phyloP scores from a whole-genome alignment of 768 basidiomycete species.

The Boletales sp. region DNA sequence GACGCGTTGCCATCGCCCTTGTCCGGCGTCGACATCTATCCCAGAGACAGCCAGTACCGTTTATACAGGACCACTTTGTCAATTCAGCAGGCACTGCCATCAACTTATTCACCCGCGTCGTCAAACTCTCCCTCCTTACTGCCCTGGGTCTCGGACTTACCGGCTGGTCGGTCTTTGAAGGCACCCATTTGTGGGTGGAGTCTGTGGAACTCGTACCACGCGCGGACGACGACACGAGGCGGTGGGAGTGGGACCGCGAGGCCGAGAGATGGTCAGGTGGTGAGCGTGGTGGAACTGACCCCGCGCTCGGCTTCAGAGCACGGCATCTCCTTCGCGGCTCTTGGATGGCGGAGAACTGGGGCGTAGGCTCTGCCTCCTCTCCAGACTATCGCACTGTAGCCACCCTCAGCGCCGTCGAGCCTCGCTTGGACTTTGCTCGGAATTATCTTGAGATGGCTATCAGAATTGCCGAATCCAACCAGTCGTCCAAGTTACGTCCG shows the following conservation, averaged over 20 bases:
- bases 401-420: slow-evolving; percentile 46
- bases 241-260: slow-evolving; percentile 69
- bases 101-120: slow-evolving; percentile 42
- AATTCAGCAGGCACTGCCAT: slow-evolving; percentile 38
- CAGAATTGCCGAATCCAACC: slow-evolving; percentile 39
- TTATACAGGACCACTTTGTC: slow-evolving; percentile 33
- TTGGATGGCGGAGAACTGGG: slow-evolving; percentile 72
- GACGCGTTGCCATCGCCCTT: background rate
- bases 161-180: slow-evolving; percentile 49
- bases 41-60: slow-evolving; percentile 4
- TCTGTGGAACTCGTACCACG: slow-evolving; percentile 45
- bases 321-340: slow-evolving; percentile 63
- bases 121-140: slow-evolving; percentile 49
- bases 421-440: slow-evolving; percentile 52
- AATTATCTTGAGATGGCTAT: slow-evolving; percentile 51
- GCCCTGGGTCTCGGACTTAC: slow-evolving; percentile 41
- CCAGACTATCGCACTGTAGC: slow-evolving; percentile 33
- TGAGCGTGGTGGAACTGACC: slow-evolving; percentile 64
- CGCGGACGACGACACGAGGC: slow-evolving; percentile 46
- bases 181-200: slow-evolving; percentile 63
- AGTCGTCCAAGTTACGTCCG: slow-evolving; percentile 40
- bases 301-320: slow-evolving; percentile 57
- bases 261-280: slow-evolving; percentile 61
- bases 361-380: slow-evolving; percentile 41
- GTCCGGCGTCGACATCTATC: slow-evolving; percentile 5